Conservation (phyloP, 768 basidiomycete genomes). For the Tulasnella sp. region DNA sequence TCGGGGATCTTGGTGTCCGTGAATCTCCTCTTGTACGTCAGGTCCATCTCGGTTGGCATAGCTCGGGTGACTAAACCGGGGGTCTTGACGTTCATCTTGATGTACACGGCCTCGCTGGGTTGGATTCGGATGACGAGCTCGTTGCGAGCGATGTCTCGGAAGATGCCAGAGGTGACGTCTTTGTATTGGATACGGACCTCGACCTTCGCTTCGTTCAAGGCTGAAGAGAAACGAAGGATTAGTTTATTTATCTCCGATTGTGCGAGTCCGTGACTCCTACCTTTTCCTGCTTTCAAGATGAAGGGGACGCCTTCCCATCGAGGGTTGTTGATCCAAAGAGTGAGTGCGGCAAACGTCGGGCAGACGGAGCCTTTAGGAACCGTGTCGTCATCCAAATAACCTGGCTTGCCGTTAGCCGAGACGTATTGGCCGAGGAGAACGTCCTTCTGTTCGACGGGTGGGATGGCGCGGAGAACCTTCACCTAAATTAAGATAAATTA, state of each 20-base stretch:
- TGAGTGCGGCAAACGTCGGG: conserved; percentile 90
- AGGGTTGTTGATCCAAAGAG: conserved; percentile 89
- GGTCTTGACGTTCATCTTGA: conserved; percentile 94
- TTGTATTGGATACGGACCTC: conserved; percentile 98
- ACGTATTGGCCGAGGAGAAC: conserved; percentile 94
- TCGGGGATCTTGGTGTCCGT: conserved; percentile 88
- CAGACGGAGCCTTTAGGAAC: conserved; percentile 89
- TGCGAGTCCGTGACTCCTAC: conserved; percentile 44
- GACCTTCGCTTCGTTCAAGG: conserved; percentile 97
- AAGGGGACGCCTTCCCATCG: conserved; percentile 99
- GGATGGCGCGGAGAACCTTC: conserved; percentile 90
- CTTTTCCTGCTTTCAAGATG: conserved; percentile 97
- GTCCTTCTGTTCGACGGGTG: conserved; percentile 70
- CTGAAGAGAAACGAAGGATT: conserved; percentile 37
- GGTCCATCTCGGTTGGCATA: conserved; percentile 94
- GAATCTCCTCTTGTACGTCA: conserved; percentile 96
- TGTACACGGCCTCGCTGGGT: conserved; percentile 91
- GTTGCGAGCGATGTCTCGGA: conserved; percentile 92
- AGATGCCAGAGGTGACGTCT: conserved; percentile 94
- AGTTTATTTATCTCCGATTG: not conserved
- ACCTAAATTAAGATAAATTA: conserved; percentile 52
- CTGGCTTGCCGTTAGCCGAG: conserved; percentile 84
- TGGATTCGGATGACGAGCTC: conserved; percentile 98
- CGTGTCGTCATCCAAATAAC: conserved; percentile 96
- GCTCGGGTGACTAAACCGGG: conserved; percentile 88